Conservation (phyloP, 805 yeast species). For the Sungouiozyma ichnusensis region DNA sequence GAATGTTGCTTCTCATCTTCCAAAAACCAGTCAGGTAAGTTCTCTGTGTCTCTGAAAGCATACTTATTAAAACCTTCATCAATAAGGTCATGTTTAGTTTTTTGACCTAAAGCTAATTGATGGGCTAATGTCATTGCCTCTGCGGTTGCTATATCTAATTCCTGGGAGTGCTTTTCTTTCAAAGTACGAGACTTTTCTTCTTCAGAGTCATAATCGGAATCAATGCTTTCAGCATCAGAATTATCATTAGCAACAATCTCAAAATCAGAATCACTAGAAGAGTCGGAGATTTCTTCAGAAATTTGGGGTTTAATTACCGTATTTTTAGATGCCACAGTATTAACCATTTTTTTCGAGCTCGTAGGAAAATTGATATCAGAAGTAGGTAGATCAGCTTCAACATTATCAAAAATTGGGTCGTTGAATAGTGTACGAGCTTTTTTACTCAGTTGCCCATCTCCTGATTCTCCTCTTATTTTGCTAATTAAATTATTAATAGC, state of each 20-base stretch:
- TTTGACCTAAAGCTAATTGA: constrained; percentile 83
- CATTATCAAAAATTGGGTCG: constrained; percentile 44
- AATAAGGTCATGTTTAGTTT: constrained; percentile 70
- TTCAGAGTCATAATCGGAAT: constrained; percentile 41
- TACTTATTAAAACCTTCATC: constrained; percentile 90
- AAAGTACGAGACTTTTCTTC: constrained; percentile 38
- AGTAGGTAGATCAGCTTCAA: constrained; percentile 30
- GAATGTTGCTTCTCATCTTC: constrained; percentile 88
- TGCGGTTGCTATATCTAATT: constrained; percentile 77
- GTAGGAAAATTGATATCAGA: constrained; percentile 6
- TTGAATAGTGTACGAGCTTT: constrained; percentile 39
- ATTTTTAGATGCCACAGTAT: constrained; percentile 6
- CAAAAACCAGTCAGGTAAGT: constrained; percentile 92
- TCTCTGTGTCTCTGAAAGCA: constrained; percentile 83
- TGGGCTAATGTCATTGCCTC: constrained; percentile 98
- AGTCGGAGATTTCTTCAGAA: constrained; percentile 15
- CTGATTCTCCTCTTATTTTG: constrained; percentile 40
- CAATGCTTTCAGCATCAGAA: constrained; percentile 25
- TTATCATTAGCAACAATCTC: constrained; percentile 39
- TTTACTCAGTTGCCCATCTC: constrained; percentile 28
- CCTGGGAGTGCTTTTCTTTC: constrained; percentile 42
- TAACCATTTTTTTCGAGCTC: constrained; percentile 16
- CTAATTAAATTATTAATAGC: constrained; percentile 52
- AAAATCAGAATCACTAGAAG: constrained; percentile 28
- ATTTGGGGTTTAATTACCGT: background rate